Percentiles rank a stretch among this genome's conserved stretches.
phyloP scores from a whole-genome alignment of 2,329 filamentous ascomycete genomes.

The Drechslera avenae region DNA sequence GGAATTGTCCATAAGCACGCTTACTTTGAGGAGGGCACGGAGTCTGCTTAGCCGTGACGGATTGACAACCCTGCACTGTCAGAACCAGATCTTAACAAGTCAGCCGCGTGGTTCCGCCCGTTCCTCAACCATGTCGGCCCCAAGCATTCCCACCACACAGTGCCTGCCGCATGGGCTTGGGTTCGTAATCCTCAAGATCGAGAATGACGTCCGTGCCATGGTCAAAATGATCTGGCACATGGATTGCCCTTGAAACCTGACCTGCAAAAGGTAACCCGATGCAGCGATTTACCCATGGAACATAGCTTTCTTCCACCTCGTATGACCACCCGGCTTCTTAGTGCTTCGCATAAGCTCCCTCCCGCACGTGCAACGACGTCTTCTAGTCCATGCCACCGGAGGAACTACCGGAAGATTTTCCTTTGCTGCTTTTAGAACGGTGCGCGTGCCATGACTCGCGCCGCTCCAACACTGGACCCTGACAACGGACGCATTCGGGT shows the following conservation, averaged over 20 bases:
- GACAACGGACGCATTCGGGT: background rate
- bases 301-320: conserved; percentile 4
- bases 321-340: conserved; percentile 3
- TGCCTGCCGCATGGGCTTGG: background rate
- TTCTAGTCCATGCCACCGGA: conserved; percentile 11
- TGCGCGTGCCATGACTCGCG: conserved; percentile 7
- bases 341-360: conserved; percentile 1
- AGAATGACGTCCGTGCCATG: conserved; percentile 10
- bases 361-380: conserved; percentile 10
- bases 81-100: conserved; percentile 5
- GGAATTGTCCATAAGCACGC: conserved; percentile 3
- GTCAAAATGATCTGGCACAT: conserved; percentile 6
- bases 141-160: conserved; percentile 4
- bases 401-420: conserved; percentile 14
- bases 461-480: conserved; percentile 3
- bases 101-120: conserved; percentile 1
- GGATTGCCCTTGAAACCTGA: conserved; percentile 7
- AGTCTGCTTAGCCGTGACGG: conserved; percentile 8
- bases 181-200: conserved; percentile 13
- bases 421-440: conserved; percentile 2
- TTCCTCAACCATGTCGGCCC: conserved; percentile 6
- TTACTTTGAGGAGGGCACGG: conserved; percentile 7
- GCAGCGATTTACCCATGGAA: conserved; percentile 9
- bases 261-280: conserved; percentile 9
- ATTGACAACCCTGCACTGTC: conserved; percentile 7